phyloP scores from a whole-genome alignment of 257 asterid genomes.

The Nicotiana tomentosiformis region DNA sequence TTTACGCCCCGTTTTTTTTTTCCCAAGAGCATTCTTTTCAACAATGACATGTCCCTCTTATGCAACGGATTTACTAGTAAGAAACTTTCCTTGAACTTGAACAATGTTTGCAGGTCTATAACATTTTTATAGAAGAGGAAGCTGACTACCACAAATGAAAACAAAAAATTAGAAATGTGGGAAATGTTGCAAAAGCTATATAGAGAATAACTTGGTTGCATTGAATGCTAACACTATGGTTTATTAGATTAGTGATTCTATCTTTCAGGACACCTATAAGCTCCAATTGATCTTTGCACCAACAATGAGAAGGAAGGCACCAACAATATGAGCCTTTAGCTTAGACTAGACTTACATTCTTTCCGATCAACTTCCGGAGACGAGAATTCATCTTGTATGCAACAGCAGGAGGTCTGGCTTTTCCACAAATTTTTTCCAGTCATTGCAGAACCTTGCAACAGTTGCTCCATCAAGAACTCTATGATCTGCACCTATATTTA shows the following conservation, averaged over 20 bases:
- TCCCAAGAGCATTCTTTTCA: neutral
- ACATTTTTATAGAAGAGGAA: neutral
- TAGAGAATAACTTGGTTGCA: neutral
- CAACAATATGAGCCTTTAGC: neutral
- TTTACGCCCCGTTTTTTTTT: neutral
- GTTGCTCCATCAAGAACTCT: slow-evolving; percentile 94
- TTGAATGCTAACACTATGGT: neutral
- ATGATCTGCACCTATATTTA: slow-evolving; percentile 83
- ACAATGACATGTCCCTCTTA: neutral
- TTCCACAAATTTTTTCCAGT: slow-evolving; percentile 75
- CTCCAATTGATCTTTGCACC: neutral
- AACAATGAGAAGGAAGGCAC: neutral
- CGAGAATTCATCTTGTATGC: slow-evolving; percentile 50
- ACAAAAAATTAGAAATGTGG: neutral
- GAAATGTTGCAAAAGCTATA: neutral
- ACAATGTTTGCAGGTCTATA: neutral
- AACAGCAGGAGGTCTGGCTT: slow-evolving; percentile 83
- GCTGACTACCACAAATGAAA: neutral
- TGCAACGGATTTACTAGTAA: neutral
- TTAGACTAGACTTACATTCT: neutral
- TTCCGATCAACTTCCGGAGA: neutral
- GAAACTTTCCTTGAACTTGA: neutral
- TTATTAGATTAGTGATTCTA: neutral
- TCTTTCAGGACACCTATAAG: neutral
- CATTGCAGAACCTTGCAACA: slow-evolving; percentile 86